These are phyloP conservation scores for Abrus pulchellus DNA, from an alignment of 306 rosid species.

Conservation along the genomic window DNA sequence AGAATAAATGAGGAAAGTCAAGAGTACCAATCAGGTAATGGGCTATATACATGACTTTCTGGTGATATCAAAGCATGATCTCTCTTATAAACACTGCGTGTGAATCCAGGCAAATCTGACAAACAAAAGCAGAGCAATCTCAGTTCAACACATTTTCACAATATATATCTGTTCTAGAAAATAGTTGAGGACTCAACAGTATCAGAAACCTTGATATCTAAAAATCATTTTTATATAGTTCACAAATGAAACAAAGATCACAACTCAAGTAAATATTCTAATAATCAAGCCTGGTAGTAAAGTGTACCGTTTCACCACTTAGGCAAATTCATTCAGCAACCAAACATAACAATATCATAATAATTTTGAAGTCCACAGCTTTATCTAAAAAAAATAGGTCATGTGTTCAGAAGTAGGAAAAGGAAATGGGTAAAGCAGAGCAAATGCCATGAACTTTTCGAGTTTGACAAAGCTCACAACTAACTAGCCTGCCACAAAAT, in stretches of 20 bases:
- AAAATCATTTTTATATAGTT: neutral
- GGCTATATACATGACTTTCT: constrained; percentile 92
- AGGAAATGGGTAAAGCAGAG: constrained; percentile 1
- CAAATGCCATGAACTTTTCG: constrained; percentile 16
- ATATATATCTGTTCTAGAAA: constrained; percentile 14
- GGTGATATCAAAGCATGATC: constrained; percentile 92
- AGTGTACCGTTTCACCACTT: constrained; percentile 32
- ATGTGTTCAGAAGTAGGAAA: neutral
- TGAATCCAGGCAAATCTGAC: constrained; percentile 94
- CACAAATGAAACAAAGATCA: neutral
- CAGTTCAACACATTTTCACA: constrained; percentile 27
- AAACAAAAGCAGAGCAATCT: constrained; percentile 45
- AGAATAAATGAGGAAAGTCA: constrained; percentile 36
- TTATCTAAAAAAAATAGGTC: neutral
- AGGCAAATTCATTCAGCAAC: constrained; percentile 10
- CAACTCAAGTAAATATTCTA: constrained; percentile 17
- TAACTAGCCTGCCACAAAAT: neutral
- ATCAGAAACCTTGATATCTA: constrained; percentile 17
- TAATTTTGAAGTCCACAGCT: neutral
- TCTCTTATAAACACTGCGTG: constrained; percentile 87
- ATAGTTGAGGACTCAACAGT: constrained; percentile 28
- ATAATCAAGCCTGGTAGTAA: constrained; percentile 31
- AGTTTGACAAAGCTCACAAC: constrained; percentile 34
- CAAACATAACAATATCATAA: constrained; percentile 24
- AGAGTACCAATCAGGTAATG: constrained; percentile 84